Evolutionary conservation across 2,329 filamentous ascomycete species (phyloP).

Genomic region (Hirsutella thompsonii): DNA sequence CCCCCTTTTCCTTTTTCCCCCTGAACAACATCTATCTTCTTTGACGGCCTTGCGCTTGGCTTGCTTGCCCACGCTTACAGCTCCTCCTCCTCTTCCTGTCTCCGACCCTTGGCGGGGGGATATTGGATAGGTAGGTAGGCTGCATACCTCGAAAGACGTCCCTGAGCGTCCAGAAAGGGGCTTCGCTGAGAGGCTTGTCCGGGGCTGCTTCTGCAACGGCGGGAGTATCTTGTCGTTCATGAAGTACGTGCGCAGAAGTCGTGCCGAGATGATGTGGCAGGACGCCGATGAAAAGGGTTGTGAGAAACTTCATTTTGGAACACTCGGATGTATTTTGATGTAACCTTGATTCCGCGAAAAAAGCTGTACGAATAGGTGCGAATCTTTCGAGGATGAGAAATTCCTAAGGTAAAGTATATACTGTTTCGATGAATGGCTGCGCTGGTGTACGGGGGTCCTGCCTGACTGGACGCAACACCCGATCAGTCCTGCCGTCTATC

Average conservation of each 20-base stretch:
- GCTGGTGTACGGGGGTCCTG: no score
- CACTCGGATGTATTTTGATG: not conserved
- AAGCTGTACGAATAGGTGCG: no score
- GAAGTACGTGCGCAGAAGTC: not conserved
- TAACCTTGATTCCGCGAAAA: not conserved
- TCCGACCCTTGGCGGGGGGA: not conserved
- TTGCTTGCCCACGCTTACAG: not conserved
- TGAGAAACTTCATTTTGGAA: not conserved
- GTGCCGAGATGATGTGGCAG: not conserved
- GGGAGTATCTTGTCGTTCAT: not conserved
- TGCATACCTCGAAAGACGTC: slow-evolving; percentile 3
- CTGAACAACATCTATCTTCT: no score
- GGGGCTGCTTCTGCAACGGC: not conserved
- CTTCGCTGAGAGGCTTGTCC: not conserved
- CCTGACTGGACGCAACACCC: no score
- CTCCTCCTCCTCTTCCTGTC: not conserved
- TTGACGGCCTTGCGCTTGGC: no score
- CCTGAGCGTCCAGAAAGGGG: slow-evolving; percentile 2
- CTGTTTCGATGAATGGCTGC: no score
- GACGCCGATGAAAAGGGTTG: not conserved
- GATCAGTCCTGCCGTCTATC: no score
- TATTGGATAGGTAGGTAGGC: not conserved
- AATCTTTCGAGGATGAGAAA: no score
- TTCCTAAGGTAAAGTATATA: no score
- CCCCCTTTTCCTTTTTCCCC: no score